Evolutionary conservation across 1,284 basidiomycete genomes (phyloP).

Genomic region (Cryptococcus hybrid): DNA sequence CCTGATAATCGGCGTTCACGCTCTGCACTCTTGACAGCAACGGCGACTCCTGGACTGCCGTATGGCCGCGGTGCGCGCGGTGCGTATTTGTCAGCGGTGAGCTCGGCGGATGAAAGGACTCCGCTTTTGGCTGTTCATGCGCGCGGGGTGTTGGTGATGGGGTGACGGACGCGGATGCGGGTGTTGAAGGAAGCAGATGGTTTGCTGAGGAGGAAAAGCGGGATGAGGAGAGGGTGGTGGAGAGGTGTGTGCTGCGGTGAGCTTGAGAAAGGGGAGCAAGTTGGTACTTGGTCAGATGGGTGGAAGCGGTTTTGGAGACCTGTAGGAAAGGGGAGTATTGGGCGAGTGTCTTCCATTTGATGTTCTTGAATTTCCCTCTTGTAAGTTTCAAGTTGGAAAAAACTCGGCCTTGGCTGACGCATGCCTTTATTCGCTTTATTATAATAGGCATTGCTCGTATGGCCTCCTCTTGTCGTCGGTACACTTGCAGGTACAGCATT

Average conservation of each 20-base stretch:
- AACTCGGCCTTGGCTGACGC: not conserved
- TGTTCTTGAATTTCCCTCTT: constrained; percentile 47
- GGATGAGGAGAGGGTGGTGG: constrained; percentile 18
- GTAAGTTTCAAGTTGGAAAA: constrained; percentile 22
- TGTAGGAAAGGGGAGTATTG: constrained; percentile 31
- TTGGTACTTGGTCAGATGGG: constrained; percentile 19
- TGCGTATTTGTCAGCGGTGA: not conserved
- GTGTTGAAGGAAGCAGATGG: no score
- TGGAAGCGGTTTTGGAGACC: constrained; percentile 39
- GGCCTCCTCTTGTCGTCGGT: constrained; percentile 45
- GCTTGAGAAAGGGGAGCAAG: constrained; percentile 21
- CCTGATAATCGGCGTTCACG: not conserved
- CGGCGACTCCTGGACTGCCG: no score
- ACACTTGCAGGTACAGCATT: constrained; percentile 47
- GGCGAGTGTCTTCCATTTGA: constrained; percentile 37
- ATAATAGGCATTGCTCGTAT: constrained; percentile 39
- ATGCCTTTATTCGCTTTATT: no score
- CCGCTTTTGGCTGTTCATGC: constrained; percentile 3
- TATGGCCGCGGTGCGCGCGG: not conserved
- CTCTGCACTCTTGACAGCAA: not conserved
- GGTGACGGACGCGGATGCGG: no score
- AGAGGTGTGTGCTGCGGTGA: constrained; percentile 32
- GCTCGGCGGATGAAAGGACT: constrained; percentile 22
- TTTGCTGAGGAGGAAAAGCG: no score
- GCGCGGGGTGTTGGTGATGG: no score